These are phyloP conservation scores for Cynara cardunculus DNA, from an alignment of 129 eudicot species.

Conservation along the genomic window DNA sequence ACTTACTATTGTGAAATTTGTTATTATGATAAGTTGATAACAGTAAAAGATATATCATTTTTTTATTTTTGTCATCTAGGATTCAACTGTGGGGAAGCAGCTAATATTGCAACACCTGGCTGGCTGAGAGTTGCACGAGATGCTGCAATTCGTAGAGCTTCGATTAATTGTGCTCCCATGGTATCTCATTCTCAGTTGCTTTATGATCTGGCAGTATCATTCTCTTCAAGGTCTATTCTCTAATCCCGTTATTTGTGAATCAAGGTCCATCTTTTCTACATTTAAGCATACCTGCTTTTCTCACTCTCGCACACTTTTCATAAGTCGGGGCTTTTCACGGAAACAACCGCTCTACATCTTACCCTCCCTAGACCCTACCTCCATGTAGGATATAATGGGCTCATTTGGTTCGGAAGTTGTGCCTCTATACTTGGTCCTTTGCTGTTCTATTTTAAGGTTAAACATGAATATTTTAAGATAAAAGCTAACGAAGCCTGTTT, in stretches of 20 bases:
- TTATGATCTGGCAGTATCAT: constrained; percentile 78
- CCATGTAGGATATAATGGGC: no score
- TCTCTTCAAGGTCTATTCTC: constrained; percentile 63
- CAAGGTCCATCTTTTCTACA: neutral
- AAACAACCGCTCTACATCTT: neutral
- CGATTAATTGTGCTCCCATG: constrained; percentile 88
- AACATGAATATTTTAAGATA: neutral
- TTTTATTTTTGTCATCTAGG: constrained; percentile 36
- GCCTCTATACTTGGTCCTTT: neutral
- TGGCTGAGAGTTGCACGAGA: constrained; percentile 90
- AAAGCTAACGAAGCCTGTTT: constrained; percentile 8
- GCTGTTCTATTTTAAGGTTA: no score
- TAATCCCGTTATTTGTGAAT: neutral
- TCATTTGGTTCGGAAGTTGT: neutral
- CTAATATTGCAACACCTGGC: constrained; percentile 97
- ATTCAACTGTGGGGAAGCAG: constrained; percentile 88
- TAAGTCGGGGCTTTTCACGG: neutral
- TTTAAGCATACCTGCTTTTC: neutral
- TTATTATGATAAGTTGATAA: neutral
- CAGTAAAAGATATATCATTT: neutral
- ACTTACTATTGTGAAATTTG: neutral
- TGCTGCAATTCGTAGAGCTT: constrained; percentile 94
- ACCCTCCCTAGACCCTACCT: no score
- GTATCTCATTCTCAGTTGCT: constrained; percentile 93
- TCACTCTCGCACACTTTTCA: neutral